Conservation (phyloP, 306 rosid genomes). For the Vachellia pachyceras region DNA sequence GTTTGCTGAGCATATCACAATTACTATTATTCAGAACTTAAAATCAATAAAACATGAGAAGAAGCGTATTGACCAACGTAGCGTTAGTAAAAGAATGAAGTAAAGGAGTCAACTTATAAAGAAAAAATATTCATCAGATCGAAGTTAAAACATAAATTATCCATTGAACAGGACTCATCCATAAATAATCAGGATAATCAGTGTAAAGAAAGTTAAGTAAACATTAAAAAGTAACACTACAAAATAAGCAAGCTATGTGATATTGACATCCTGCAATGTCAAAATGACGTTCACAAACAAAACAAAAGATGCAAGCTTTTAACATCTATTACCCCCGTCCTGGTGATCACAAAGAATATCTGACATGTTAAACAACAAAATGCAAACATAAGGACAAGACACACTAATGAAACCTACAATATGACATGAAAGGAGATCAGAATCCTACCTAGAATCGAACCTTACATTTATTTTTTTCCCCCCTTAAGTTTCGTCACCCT, state of each 20-base stretch:
- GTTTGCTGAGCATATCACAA: slow-evolving; percentile 40
- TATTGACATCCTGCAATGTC: too few relatives aligned
- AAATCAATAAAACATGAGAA: slow-evolving; percentile 12
- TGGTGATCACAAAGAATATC: too few relatives aligned
- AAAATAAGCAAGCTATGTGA: neutral
- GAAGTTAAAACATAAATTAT: slow-evolving; percentile 5
- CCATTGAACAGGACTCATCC: neutral
- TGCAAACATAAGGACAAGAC: too few relatives aligned
- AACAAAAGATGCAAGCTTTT: too few relatives aligned
- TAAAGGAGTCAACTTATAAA: slow-evolving; percentile 6
- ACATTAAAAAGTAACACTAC: neutral
- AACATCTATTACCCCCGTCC: too few relatives aligned
- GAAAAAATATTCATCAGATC: neutral
- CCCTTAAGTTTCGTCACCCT: neutral
- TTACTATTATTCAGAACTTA: slow-evolving; percentile 29
- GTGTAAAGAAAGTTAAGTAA: neutral
- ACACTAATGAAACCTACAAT: neutral
- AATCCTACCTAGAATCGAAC: neutral
- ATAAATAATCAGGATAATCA: neutral
- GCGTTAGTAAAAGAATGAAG: slow-evolving; percentile 11
- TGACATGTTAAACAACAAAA: too few relatives aligned
- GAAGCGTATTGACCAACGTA: slow-evolving; percentile 24
- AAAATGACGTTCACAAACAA: too few relatives aligned
- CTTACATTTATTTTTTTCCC: too few relatives aligned
- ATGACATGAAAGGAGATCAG: neutral